Base-by-base conservation (phyloP, 257 asterid genomes). In the Nicotiana noctiflora region DNA sequence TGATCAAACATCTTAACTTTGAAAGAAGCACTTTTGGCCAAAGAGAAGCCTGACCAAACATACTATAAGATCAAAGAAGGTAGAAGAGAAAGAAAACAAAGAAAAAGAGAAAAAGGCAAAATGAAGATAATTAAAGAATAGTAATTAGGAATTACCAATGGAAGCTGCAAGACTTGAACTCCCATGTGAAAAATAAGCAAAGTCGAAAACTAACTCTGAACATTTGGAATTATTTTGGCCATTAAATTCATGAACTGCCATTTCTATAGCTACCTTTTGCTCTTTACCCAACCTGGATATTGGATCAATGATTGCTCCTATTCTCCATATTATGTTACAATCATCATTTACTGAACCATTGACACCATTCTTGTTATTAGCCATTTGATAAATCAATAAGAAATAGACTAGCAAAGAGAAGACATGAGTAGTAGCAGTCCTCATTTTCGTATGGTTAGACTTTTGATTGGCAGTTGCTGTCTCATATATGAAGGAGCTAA, bases 181-280 rank as follows among this genome's bases (percentile, higher is more conserved):
- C 27, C 87, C 87, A 12, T 72, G 77, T 34, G 85, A 76, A 76
- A 86, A 76, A 76, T 88, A 81, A 52, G 60, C 74, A 55, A 83
- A 11, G 75, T 85, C 85, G 65, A 89, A 61, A 60, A 46, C 59
- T 68, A 90, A n/a, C 40, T 83, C 79, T 6, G 85, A 74, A 83
- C 91, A 86, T 56, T 78, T 63, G 17, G 81, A 67, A 18, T 23
- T 9, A 18, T 23, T 9, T 23, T 32, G 14, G 52, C 10, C 52
- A 65, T 61, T 68, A 34, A 85, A 84, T 77, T 90, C 90, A 19
- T 74, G 23, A 34, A 82, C 88, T 32, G 93, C 93, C 82, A 90
- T 29, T 60, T 89, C 87, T 84, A 89, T 80, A 65, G 88, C 94
- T 23, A 86, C 44, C 68, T 77, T 90, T 76, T 90, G 91, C 89